Percentiles rank a stretch among this genome's conserved stretches.
Conservation (phyloP, 139 green algal genomes). For the Desmodesmus armatus region DNA sequence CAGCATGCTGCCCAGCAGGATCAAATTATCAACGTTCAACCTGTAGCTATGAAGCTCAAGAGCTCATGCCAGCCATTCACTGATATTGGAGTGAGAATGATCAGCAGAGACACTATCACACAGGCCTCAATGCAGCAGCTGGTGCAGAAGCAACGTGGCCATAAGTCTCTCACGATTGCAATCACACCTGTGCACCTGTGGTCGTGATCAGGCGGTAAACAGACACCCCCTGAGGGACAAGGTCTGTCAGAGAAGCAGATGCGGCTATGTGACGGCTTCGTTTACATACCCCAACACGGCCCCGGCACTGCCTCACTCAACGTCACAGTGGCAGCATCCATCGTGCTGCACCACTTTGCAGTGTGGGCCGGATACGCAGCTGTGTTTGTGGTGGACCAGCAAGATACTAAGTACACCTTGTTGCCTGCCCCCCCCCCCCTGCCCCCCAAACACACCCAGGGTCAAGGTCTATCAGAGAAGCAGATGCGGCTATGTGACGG, state of each 20-base stretch:
- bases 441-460: conserved; percentile 69
- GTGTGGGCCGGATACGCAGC: conserved; percentile 81
- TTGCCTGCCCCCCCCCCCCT: not conserved
- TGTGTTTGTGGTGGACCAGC: not conserved
- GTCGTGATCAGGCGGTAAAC: too few relatives aligned
- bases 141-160: too few relatives aligned
- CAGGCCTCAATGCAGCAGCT: not conserved
- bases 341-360: conserved; percentile 95
- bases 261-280: conserved; percentile 87
- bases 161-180: too few relatives aligned
- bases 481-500: conserved; percentile 89
- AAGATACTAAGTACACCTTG: not conserved
- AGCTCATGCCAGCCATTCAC: too few relatives aligned
- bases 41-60: too few relatives aligned
- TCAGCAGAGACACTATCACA: too few relatives aligned
- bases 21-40: too few relatives aligned
- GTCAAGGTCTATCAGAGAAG: conserved; percentile 79
- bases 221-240: too few relatives aligned
- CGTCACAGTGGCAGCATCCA: conserved; percentile 91
- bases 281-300: conserved; percentile 89
- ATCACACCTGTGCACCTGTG: too few relatives aligned
- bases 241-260: conserved; percentile 85
- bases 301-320: conserved; percentile 94
- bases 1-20: too few relatives aligned
- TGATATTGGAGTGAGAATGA: too few relatives aligned